A percentile compares a stretch with the other conserved stretches of the same genome.
phyloP scores from a whole-genome alignment of 202 grass and related monocot genomes.

The Panicum virgatum region DNA sequence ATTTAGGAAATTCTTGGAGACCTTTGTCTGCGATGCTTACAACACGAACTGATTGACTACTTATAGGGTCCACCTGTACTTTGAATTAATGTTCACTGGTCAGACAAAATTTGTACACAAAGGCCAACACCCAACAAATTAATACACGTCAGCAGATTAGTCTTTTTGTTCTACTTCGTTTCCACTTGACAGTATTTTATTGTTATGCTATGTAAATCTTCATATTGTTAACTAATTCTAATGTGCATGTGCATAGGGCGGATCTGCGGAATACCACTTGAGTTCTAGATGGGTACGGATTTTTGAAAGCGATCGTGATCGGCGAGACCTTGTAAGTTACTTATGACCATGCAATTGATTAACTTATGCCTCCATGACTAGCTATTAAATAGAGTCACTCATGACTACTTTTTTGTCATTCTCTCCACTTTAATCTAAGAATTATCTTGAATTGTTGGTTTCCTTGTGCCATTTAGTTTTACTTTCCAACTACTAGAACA shows the following conservation, averaged over 20 bases:
- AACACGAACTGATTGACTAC: conserved; percentile 6
- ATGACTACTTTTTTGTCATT: background rate
- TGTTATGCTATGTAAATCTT: conserved; percentile 6
- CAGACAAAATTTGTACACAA: conserved; percentile 22
- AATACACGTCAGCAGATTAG: background rate
- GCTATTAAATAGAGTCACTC: background rate
- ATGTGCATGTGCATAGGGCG: conserved; percentile 65
- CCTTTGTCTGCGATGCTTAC: conserved; percentile 6
- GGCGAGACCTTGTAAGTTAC: conserved; percentile 93
- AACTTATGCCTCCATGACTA: background rate
- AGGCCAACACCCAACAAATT: background rate
- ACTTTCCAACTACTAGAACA: background rate
- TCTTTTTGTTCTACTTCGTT: conserved; percentile 29
- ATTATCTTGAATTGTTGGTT: conserved; percentile 17
- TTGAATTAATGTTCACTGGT: background rate
- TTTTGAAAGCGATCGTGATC: conserved; percentile 96
- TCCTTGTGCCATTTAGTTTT: background rate
- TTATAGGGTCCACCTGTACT: conserved; percentile 1
- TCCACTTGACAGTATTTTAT: conserved; percentile 13
- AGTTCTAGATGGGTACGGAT: conserved; percentile 87
- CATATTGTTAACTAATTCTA: conserved; percentile 31
- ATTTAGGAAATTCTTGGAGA: background rate
- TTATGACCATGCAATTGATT: conserved; percentile 13
- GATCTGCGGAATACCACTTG: conserved; percentile 89
- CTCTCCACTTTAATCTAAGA: background rate